phyloP scores from a whole-genome alignment of 2,329 filamentous ascomycete species.

The Aspergillus luchuensis region DNA sequence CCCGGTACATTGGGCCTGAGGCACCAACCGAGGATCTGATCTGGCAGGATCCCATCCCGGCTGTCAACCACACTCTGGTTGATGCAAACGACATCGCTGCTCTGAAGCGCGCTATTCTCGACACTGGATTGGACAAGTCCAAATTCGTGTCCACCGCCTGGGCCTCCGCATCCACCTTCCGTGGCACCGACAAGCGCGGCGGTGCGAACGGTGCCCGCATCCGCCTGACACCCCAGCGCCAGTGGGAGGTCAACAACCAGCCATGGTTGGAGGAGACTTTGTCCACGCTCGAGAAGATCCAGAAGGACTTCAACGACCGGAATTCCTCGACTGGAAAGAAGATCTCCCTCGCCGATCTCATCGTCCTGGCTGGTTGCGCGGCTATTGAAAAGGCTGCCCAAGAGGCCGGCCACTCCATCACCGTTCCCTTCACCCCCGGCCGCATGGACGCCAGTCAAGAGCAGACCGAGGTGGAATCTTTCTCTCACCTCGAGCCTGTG shows the following conservation, averaged over 20 bases:
- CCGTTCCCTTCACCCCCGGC: slow-evolving; percentile 72
- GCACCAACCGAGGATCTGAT: slow-evolving; percentile 67
- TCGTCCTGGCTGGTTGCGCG: slow-evolving; percentile 71
- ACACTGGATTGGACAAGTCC: slow-evolving; percentile 59
- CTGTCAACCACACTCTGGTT: slow-evolving; percentile 59
- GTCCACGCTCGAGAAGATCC: slow-evolving; percentile 62
- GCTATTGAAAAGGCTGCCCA: slow-evolving; percentile 71
- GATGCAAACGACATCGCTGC: slow-evolving; percentile 63
- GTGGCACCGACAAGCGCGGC: slow-evolving; percentile 76
- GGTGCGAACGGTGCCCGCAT: slow-evolving; percentile 80
- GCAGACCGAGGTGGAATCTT: slow-evolving; percentile 68
- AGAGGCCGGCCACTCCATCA: slow-evolving; percentile 42
- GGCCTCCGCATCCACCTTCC: slow-evolving; percentile 72
- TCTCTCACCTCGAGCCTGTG: slow-evolving; percentile 66
- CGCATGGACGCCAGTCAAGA: slow-evolving; percentile 71
- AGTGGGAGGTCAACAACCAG: slow-evolving; percentile 76
- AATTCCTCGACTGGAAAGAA: slow-evolving; percentile 60
- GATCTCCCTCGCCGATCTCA: slow-evolving; percentile 76
- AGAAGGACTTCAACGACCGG: slow-evolving; percentile 64
- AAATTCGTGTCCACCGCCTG: slow-evolving; percentile 69
- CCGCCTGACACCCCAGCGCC: slow-evolving; percentile 69
- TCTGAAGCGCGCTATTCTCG: slow-evolving; percentile 70
- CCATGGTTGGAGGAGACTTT: slow-evolving; percentile 65
- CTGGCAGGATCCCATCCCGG: slow-evolving; percentile 75
- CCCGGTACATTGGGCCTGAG: slow-evolving; percentile 74